A percentile compares a stretch with the other conserved stretches of the same genome.
These are phyloP conservation scores for Clarkia xantiana DNA, from an alignment of 345 rosid genomes.

Conservation along the genomic window DNA sequence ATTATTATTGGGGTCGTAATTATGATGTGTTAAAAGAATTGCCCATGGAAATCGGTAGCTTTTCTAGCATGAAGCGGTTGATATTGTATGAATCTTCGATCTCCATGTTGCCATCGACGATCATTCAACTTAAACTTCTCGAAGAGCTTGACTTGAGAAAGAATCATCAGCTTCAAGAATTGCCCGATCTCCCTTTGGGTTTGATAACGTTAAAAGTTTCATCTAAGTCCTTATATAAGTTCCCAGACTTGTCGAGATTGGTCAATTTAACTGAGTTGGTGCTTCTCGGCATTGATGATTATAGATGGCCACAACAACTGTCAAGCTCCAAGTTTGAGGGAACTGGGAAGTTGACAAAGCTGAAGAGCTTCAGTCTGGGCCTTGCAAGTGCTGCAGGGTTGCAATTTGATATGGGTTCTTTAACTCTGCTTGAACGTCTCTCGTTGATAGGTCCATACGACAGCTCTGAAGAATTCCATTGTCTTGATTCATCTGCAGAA, in stretches of 20 bases:
- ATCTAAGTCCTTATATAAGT: neutral
- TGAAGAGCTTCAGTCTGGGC: neutral
- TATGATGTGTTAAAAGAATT: neutral
- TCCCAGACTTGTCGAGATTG: neutral
- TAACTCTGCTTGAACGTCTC: neutral
- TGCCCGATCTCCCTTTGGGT: neutral
- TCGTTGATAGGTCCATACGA: no score
- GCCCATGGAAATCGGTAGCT: constrained; percentile 3
- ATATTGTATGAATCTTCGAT: neutral
- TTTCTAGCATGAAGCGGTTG: constrained; percentile 1
- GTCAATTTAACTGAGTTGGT: neutral
- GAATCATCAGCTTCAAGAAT: neutral
- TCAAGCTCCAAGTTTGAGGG: neutral
- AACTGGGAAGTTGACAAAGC: neutral
- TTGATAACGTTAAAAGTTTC: neutral
- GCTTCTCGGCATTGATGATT: neutral
- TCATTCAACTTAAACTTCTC: neutral
- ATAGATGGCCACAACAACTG: no score
- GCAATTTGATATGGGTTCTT: neutral
- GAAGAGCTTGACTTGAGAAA: neutral
- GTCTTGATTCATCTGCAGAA: no score
- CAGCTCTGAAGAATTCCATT: no score
- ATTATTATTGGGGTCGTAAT: neutral
- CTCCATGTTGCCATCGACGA: neutral
- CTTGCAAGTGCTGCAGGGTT: neutral